Percentiles rank a stretch among this genome's conserved stretches.
These are phyloP conservation scores for Afroboletus lepidellus DNA, from an alignment of 1,284 basidiomycete species.

Conservation along the genomic window DNA sequence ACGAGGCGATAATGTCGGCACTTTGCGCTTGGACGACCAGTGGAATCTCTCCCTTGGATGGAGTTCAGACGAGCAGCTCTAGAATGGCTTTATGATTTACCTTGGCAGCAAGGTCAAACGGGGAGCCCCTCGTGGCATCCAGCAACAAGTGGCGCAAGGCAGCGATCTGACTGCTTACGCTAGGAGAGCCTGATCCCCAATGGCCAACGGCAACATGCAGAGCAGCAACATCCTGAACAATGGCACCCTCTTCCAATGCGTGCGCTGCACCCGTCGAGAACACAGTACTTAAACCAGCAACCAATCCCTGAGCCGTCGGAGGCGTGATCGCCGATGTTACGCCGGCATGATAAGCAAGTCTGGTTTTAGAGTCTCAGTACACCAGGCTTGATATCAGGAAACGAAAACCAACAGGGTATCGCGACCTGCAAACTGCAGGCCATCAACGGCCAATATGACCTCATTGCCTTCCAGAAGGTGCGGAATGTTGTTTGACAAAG, in stretches of 20 bases:
- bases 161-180: conserved; percentile 65
- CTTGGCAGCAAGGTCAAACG: conserved; percentile 51
- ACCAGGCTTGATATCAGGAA: neutral
- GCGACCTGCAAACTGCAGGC: conserved; percentile 67
- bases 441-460: conserved; percentile 69
- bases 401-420: conserved; percentile 58
- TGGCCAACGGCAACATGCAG: conserved; percentile 66
- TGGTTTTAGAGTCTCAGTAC: conserved; percentile 30
- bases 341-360: conserved; percentile 63
- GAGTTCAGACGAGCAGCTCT: neutral
- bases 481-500: conserved; percentile 43
- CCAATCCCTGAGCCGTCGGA: conserved; percentile 53
- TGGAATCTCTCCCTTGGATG: conserved; percentile 47
- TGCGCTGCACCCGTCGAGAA: conserved; percentile 66
- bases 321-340: conserved; percentile 67
- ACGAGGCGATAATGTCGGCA: conserved; percentile 78
- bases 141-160: conserved; percentile 65
- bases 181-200: conserved; percentile 36
- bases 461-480: conserved; percentile 49
- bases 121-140: conserved; percentile 43
- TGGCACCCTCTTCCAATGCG: conserved; percentile 62
- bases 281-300: conserved; percentile 64
- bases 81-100: conserved; percentile 15
- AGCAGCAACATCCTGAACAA: conserved; percentile 69
- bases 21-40: conserved; percentile 57